Evolutionary conservation across 129 eudicot species (phyloP).

Genomic region (Artemisia argyi): DNA sequence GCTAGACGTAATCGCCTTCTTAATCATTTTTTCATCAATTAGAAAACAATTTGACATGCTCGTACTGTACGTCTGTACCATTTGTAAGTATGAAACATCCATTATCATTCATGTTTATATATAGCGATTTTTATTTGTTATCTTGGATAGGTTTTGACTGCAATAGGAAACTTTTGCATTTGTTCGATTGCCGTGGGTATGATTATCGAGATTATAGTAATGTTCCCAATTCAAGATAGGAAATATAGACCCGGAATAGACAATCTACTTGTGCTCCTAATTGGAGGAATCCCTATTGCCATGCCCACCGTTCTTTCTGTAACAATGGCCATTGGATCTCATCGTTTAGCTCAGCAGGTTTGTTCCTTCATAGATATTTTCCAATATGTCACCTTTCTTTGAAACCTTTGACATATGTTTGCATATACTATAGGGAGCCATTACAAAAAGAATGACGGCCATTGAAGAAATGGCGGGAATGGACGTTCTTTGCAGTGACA

Average conservation of each 20-base stretch:
- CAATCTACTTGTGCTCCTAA: constrained; percentile 17
- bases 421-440: constrained; percentile 33
- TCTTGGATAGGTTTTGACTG: constrained; percentile 11
- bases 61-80: not conserved
- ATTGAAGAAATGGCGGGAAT: constrained; percentile 48
- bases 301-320: constrained; percentile 16
- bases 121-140: not conserved
- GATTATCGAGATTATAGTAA: constrained; percentile 14
- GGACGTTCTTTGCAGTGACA: constrained; percentile 50
- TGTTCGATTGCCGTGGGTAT: constrained; percentile 5
- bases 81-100: not conserved
- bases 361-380: not conserved
- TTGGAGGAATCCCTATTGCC: constrained; percentile 18
- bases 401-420: not conserved
- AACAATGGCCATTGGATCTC: constrained; percentile 20
- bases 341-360: constrained; percentile 21
- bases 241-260: constrained; percentile 15
- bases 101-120: not conserved
- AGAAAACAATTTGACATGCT: not conserved
- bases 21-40: not conserved
- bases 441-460: constrained; percentile 45
- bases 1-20: no score
- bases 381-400: not conserved
- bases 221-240: constrained; percentile 20
- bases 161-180: constrained; percentile 14